Evolutionary conservation across 495 filamentous ascomycete genomes (phyloP), one percentile per base, ranked within the genome.

Genomic region (Bombardia bombarda): DNA sequence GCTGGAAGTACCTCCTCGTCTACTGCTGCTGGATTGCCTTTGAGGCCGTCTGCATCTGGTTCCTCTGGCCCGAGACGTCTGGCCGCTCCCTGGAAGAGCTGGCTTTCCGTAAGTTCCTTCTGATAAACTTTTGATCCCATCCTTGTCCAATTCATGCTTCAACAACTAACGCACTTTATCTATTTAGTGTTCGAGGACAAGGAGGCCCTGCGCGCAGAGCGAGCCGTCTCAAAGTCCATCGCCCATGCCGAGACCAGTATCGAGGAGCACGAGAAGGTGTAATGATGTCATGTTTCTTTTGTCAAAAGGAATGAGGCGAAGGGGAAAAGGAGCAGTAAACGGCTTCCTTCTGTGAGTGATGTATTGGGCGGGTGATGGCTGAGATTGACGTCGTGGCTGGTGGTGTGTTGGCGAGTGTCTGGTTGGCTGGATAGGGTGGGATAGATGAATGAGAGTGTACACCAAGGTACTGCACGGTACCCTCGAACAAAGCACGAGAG

Each of bases 31-130:
- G 75, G 70, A 61, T 83, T 39, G 61, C 57, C 0, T 72, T 75
- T 43, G 78, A 83, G 49, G 60, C 74, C 13, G 36, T 65, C 6
- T 68, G 81, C 33, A 69, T 84, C 43, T 83, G 67, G 47, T 77
- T 80, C 49, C 67, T 83, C 49, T 82, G 78, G 65, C 78, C 78
- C 2, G 80, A 83, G 53, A 83, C 80, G 0, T 58, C 69, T 17
- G 72, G 70, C 7, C 63, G 78, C 17, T 81, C 78, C 9, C 60
- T 83, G 18, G 79, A 83, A 60, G 80, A 84, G 50, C 48, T 84
- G 26, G 75, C 80, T 3, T 81, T 82, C 63, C 50, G 74, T 79
- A 68, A 69, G 74, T 68, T 37, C 2, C 7, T 17, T 12, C 4
- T 38, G 19, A 38, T 12, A 7, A 19, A 3, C 3, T 37, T 4